Percentiles rank a stretch among this genome's conserved stretches.
phyloP scores from a whole-genome alignment of 1,284 basidiomycete species.

The Ganoderma resinaceum region DNA sequence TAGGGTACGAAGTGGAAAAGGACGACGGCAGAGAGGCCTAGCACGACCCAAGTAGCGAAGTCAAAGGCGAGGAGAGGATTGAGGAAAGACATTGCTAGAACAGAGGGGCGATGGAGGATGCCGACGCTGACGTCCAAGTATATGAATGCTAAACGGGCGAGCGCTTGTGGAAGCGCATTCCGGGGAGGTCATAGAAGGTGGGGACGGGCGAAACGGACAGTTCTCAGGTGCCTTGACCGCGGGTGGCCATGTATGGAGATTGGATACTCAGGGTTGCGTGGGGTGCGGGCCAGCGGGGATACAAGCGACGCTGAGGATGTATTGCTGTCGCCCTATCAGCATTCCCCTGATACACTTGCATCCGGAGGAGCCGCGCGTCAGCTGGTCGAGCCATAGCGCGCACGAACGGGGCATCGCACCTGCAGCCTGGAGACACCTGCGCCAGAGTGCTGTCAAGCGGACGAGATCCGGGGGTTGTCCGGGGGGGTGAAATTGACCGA shows the following conservation, averaged over 20 bases:
- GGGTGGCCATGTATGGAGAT: conserved; percentile 4
- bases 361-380: background rate
- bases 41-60: conserved; percentile 29
- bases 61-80: conserved; percentile 21
- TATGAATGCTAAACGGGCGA: conserved; percentile 10
- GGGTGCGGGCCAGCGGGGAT: background rate
- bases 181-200: background rate
- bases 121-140: background rate
- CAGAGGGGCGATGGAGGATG: conserved; percentile 1
- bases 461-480: no score
- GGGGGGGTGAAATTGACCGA: background rate
- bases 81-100: conserved; percentile 17
- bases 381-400: background rate
- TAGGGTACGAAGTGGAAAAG: conserved; percentile 64
- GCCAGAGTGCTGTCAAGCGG: background rate
- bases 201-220: conserved; percentile 4
- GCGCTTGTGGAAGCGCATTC: conserved; percentile 1
- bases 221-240: background rate
- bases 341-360: background rate
- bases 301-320: background rate
- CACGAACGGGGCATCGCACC: background rate
- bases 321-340: background rate
- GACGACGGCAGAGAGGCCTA: conserved; percentile 43
- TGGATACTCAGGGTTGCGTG: background rate
- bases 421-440: background rate